Base-by-base conservation (phyloP, 2,329 filamentous ascomycete species). In the Penicillium hordei region DNA sequence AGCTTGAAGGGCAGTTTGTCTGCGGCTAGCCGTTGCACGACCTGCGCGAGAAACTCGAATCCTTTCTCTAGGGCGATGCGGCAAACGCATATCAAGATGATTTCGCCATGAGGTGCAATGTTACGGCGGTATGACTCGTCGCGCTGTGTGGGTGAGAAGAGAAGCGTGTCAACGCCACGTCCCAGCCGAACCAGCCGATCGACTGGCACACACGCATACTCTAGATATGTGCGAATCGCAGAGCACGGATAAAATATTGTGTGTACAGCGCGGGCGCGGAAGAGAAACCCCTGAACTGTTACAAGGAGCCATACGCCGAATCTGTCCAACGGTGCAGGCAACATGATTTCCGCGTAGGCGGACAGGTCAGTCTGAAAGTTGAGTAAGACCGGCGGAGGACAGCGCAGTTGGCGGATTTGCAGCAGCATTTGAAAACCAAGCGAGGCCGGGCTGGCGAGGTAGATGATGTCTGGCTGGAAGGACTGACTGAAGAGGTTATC, bases 391-490 rank as follows among this genome's bases (percentile, higher is more conserved):
- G 33, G 33, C 15, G 33, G 33, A 7, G 78, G 77, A 33, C 82
- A 76, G 23, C 70, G 71, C 53, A 88, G 79, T 63, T 88, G 86
- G 44, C 85, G 81, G 50, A 89, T 75, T 69, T 89, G 86, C n/a
- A 89, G 77, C 73, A 90, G 81, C 54, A 89, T 83, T 62, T 90
- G 87, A 65, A 90, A 90, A 4, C 88, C 87, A 3, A 89, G 76
- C 5, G 85, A 88, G 2, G 87, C 88, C 0, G 87, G 87, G 43
- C 85, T 88, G 1, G 87, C 87, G 13, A 90, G 77, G 66, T 90
- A 90, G 66, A 90, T 84, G 39, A 90, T 74, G 66, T 90, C 87
- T 0, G 87, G 87, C 3, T 82, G 79, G 69, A 89, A 89, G 0
- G 86, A 86, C 45, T 80, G 79, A 5, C 77, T 75, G 71, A 85